phyloP scores from a whole-genome alignment of 345 rosid species.

The Arabidopsis thaliana region DNA sequence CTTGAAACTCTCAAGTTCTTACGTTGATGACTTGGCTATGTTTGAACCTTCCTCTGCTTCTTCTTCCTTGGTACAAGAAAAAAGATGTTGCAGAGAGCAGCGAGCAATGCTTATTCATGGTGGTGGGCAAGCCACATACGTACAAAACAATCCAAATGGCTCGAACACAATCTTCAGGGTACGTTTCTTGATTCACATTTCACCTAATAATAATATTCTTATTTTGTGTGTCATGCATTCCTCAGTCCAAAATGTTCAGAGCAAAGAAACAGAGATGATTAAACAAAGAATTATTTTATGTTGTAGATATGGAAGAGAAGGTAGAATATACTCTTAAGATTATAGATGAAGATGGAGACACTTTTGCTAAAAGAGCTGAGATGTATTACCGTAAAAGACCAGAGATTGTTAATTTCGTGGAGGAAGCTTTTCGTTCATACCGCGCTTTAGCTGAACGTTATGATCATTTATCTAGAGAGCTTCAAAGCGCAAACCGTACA shows the following conservation, averaged over 20 bases:
- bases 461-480: constrained; percentile 69
- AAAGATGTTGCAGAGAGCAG: constrained; percentile 76
- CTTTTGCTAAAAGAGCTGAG: constrained; percentile 76
- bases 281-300: not conserved
- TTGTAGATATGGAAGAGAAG: constrained; percentile 79
- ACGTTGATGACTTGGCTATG: constrained; percentile 37
- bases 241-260: no score
- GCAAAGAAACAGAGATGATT: no score
- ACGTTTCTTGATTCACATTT: constrained; percentile 17
- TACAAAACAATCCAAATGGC: constrained; percentile 90
- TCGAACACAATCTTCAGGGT: constrained; percentile 80
- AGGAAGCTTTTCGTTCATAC: constrained; percentile 67
- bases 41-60: constrained; percentile 20
- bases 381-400: constrained; percentile 81
- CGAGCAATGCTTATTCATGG: constrained; percentile 86
- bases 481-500: constrained; percentile 82
- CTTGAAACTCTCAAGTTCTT: constrained; percentile 23
- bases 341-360: constrained; percentile 74
- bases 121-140: constrained; percentile 96
- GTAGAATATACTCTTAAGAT: constrained; percentile 58
- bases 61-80: constrained; percentile 16
- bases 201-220: constrained; percentile 8
- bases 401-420: constrained; percentile 68
- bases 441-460: constrained; percentile 79
- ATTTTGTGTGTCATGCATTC: not conserved